Percentiles rank a stretch among this genome's conserved stretches.
Conservation (phyloP, 2,329 filamentous ascomycete species). For the Diaporthe citrichinensis region DNA sequence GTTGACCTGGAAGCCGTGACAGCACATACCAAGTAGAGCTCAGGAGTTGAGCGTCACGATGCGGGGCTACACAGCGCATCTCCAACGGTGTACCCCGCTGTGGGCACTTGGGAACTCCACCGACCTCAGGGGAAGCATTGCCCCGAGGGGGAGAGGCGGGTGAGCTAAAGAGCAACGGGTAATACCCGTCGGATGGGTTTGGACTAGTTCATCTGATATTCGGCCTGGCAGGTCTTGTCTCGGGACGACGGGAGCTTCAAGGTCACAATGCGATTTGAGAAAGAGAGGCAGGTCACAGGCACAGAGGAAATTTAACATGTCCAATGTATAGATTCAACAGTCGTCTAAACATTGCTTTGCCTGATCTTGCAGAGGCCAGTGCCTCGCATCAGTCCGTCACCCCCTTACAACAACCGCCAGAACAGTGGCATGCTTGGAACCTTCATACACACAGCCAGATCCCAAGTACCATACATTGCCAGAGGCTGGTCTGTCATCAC, state of each 20-base stretch:
- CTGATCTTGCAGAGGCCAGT: slow-evolving; percentile 44
- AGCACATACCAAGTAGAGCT: background rate
- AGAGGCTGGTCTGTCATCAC: slow-evolving; percentile 33
- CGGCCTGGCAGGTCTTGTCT: background rate
- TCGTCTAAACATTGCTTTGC: slow-evolving; percentile 60
- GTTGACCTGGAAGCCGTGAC: background rate
- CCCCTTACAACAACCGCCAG: slow-evolving; percentile 42
- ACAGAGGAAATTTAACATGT: slow-evolving; percentile 33
- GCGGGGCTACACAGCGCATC: slow-evolving; percentile 24
- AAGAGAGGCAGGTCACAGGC: background rate
- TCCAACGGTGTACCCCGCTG: slow-evolving; percentile 34
- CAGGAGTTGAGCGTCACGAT: slow-evolving; percentile 28
- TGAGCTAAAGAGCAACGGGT: background rate
- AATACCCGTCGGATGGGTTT: slow-evolving; percentile 11
- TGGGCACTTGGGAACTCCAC: slow-evolving; percentile 27
- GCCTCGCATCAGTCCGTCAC: slow-evolving; percentile 41
- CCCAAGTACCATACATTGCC: slow-evolving; percentile 36
- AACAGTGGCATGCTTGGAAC: slow-evolving; percentile 50
- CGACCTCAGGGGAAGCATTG: slow-evolving; percentile 35
- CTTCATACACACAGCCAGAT: slow-evolving; percentile 18
- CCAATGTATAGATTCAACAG: slow-evolving; percentile 66
- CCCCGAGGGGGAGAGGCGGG: background rate
- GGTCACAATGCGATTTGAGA: background rate
- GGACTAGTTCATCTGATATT: slow-evolving; percentile 26
- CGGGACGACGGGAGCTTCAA: slow-evolving; percentile 5